phyloP scores from a whole-genome alignment of 1,284 basidiomycete species.

The Melampsora americana region DNA sequence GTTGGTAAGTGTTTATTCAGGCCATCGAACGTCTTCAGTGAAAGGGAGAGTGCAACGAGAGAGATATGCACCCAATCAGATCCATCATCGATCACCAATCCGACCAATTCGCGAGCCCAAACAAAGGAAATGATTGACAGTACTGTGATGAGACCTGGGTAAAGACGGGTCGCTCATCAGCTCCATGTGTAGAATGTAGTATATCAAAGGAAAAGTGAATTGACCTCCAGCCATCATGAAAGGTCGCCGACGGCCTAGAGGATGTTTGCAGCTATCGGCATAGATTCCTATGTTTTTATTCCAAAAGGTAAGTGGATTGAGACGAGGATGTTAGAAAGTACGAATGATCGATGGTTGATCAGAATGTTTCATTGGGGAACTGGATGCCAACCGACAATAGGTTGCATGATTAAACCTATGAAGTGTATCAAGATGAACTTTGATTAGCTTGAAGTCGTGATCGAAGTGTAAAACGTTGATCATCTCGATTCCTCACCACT shows the following conservation, averaged over 20 bases:
- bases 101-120: conserved; percentile 25
- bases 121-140: conserved; percentile 27
- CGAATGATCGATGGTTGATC: too few relatives aligned
- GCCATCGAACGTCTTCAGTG: too few relatives aligned
- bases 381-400: conserved; percentile 51
- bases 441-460: too few relatives aligned
- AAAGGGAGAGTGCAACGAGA: neutral
- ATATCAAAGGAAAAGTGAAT: conserved; percentile 47
- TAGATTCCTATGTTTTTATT: conserved; percentile 47
- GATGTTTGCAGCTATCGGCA: conserved; percentile 45
- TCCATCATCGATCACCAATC: neutral
- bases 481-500: conserved; percentile 50
- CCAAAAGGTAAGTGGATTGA: conserved; percentile 46
- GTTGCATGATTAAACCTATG: conserved; percentile 49
- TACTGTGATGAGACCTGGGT: conserved; percentile 7
- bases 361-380: too few relatives aligned
- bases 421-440: too few relatives aligned
- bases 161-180: too few relatives aligned
- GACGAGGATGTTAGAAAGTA: too few relatives aligned
- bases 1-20: too few relatives aligned
- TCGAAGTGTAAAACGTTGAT: too few relatives aligned
- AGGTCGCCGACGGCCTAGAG: conserved; percentile 46
- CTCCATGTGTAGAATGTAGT: too few relatives aligned
- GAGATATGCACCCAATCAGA: neutral
- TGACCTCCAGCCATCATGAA: conserved; percentile 51